These are phyloP conservation scores for Lodderomyces pseudojiufengensis DNA, from an alignment of 1,139 yeast species.

Conservation along the genomic window DNA sequence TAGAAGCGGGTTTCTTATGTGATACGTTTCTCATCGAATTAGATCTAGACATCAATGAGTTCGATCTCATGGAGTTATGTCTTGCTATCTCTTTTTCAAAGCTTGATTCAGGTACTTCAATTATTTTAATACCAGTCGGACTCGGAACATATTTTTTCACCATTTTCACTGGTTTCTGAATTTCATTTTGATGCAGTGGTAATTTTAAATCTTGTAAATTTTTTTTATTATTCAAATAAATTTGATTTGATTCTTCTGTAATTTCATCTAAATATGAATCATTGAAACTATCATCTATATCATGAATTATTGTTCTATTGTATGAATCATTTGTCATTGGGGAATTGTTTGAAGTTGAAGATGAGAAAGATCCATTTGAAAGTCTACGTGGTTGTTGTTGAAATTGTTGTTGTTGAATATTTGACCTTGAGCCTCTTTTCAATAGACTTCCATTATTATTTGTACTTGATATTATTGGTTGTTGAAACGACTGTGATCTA, in stretches of 20 bases:
- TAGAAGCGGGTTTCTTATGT: constrained; percentile 16
- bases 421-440: constrained; percentile 15
- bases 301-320: constrained; percentile 15
- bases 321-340: constrained; percentile 10
- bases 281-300: constrained; percentile 29
- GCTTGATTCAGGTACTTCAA: constrained; percentile 43
- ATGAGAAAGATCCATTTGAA: constrained; percentile 15
- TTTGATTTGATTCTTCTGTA: constrained; percentile 21
- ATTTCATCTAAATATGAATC: constrained; percentile 30
- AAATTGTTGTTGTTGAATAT: constrained; percentile 6
- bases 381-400: constrained; percentile 15
- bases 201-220: constrained; percentile 24
- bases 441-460: constrained; percentile 15
- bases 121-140: constrained; percentile 44
- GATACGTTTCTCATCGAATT: constrained; percentile 18
- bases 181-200: constrained; percentile 5
- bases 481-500: constrained; percentile 5
- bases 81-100: constrained; percentile 39
- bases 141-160: constrained; percentile 48
- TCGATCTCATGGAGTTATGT: constrained; percentile 35
- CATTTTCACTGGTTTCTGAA: constrained; percentile 27
- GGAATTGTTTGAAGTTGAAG: constrained; percentile 9
- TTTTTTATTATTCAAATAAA: constrained; percentile 20
- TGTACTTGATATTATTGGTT: constrained; percentile 2
- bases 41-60: constrained; percentile 18